These are phyloP conservation scores for Entophlyctis luteolus DNA, from an alignment of 192 early-diverging fungal species.

Conservation along the genomic window DNA sequence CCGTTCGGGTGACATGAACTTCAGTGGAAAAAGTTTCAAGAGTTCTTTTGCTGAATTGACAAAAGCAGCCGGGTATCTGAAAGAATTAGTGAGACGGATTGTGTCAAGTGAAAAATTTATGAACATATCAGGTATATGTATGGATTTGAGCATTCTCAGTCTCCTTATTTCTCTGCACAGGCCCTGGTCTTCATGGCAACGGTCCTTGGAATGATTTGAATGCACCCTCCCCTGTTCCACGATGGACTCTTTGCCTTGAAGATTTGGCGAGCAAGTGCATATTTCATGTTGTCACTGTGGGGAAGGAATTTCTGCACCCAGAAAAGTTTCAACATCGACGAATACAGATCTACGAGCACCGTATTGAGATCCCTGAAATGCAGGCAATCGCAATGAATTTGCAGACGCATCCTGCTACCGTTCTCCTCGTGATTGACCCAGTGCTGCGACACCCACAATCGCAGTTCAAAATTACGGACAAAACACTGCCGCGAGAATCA, in stretches of 20 bases:
- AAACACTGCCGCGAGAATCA: neutral
- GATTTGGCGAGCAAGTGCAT: neutral
- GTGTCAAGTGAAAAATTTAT: neutral
- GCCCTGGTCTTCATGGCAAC: neutral
- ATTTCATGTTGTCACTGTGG: constrained; percentile 12
- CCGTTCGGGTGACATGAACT: too few relatives aligned
- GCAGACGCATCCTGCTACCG: neutral
- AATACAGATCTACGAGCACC: constrained; percentile 4
- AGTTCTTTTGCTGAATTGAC: neutral
- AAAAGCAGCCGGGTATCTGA: neutral
- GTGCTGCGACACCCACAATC: neutral
- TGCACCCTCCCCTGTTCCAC: neutral
- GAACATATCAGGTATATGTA: neutral
- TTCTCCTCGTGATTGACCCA: neutral
- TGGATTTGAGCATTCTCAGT: neutral
- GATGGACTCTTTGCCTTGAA: neutral
- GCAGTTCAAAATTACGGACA: constrained; percentile 7
- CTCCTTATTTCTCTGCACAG: neutral
- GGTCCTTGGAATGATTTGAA: constrained; percentile 7
- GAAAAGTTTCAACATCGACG: constrained; percentile 4
- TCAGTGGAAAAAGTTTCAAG: neutral
- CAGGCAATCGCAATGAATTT: constrained; percentile 6
- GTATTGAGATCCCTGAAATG: neutral
- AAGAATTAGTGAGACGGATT: constrained; percentile 5
- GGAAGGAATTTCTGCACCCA: neutral